A percentile compares a stretch with the other conserved stretches of the same genome.
Evolutionary conservation across 495 filamentous ascomycete species (phyloP).

Genomic region (Penicillium macrosclerotiorum): DNA sequence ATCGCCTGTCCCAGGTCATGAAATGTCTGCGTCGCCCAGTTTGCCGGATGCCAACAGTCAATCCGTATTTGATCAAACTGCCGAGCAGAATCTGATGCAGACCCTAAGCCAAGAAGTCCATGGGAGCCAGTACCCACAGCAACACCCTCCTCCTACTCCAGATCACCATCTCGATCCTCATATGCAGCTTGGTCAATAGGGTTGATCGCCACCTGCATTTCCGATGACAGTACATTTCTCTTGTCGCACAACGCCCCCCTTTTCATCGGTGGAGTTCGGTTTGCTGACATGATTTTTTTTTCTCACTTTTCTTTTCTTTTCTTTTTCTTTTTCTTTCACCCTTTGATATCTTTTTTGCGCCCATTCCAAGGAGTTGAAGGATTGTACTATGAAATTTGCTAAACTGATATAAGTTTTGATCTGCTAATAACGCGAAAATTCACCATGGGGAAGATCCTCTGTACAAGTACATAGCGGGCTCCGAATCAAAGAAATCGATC

Average conservation of each 20-base stretch:
- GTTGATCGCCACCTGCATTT: neutral
- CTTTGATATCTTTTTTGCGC: constrained; percentile 8
- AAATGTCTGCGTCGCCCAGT: constrained; percentile 47
- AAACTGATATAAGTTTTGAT: no score
- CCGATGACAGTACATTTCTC: neutral
- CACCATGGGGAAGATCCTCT: neutral
- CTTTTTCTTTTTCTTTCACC: constrained; percentile 1
- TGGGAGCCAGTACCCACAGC: constrained; percentile 40
- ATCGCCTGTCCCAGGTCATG: constrained; percentile 36
- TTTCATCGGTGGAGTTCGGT: constrained; percentile 3
- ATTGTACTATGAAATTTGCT: constrained; percentile 9
- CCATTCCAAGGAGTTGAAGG: constrained; percentile 9
- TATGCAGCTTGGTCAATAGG: constrained; percentile 40
- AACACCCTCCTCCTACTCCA: constrained; percentile 27
- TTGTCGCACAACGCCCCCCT: neutral
- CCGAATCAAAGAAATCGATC: neutral
- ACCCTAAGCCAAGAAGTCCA: constrained; percentile 49
- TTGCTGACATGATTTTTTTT: no score
- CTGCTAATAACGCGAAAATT: no score
- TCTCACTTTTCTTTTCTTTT: neutral
- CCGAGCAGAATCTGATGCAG: constrained; percentile 50
- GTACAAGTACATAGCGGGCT: constrained; percentile 15
- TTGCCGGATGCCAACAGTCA: constrained; percentile 38
- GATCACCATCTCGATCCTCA: constrained; percentile 39
- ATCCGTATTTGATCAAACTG: constrained; percentile 41